Conservation (phyloP, 768 basidiomycete genomes). For the Phlegmacium glaucopus region DNA sequence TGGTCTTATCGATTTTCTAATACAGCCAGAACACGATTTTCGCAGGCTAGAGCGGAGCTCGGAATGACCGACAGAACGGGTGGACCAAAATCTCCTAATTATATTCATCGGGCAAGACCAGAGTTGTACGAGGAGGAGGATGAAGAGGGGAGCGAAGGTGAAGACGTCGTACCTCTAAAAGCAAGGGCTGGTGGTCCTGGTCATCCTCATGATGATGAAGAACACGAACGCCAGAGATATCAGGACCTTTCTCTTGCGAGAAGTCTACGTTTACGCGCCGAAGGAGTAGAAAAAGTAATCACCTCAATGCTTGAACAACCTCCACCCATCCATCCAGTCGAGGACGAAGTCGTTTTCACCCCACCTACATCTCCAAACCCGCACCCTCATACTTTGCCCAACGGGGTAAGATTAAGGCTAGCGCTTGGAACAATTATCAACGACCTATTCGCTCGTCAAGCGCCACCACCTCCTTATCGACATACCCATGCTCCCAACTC, state of each 20-base stretch:
- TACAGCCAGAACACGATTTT: slow-evolving; percentile 66
- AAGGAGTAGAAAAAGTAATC: slow-evolving; percentile 80
- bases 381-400: slow-evolving; percentile 67
- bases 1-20: neutral
- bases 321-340: slow-evolving; percentile 56
- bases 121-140: slow-evolving; percentile 79
- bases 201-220: slow-evolving; percentile 50
- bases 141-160: slow-evolving; percentile 62
- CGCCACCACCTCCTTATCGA: slow-evolving; percentile 49
- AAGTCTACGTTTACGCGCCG: slow-evolving; percentile 65
- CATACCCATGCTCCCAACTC: slow-evolving; percentile 28
- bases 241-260: slow-evolving; percentile 66
- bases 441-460: slow-evolving; percentile 74
- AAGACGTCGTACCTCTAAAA: slow-evolving; percentile 49
- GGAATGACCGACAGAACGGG: slow-evolving; percentile 84
- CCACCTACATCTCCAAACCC: slow-evolving; percentile 50
- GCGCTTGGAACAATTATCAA: slow-evolving; percentile 77
- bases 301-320: slow-evolving; percentile 79
- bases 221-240: slow-evolving; percentile 49
- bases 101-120: slow-evolving; percentile 61
- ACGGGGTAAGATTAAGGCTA: slow-evolving; percentile 76
- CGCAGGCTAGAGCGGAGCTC: slow-evolving; percentile 81
- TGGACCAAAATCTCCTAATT: slow-evolving; percentile 57
- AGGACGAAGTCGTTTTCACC: slow-evolving; percentile 50
- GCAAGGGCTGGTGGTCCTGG: slow-evolving; percentile 44